Conservation (phyloP, 2,329 filamentous ascomycete species). For the Colletotrichum sp. region DNA sequence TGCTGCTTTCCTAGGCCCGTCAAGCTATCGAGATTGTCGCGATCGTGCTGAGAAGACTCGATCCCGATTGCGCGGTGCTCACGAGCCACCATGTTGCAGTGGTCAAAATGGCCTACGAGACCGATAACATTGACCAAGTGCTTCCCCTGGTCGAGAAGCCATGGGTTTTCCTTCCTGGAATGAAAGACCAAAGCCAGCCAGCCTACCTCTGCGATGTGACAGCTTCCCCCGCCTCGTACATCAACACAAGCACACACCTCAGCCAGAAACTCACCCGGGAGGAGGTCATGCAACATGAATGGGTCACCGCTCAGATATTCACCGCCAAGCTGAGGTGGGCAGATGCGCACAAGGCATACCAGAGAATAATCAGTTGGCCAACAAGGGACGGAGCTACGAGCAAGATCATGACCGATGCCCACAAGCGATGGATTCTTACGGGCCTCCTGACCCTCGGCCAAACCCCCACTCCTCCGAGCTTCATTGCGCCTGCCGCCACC, state of each 20-base stretch:
- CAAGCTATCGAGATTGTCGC: constrained; percentile 51
- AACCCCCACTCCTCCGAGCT: constrained; percentile 58
- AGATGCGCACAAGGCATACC: constrained; percentile 66
- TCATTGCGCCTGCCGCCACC: constrained; percentile 56
- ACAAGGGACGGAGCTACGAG: constrained; percentile 66
- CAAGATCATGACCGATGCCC: constrained; percentile 84
- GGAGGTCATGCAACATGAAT: constrained; percentile 70
- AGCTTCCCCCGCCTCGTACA: constrained; percentile 58
- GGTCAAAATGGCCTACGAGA: constrained; percentile 62
- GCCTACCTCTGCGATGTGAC: constrained; percentile 50
- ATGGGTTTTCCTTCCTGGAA: constrained; percentile 69
- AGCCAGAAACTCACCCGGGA: constrained; percentile 56
- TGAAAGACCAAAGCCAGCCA: constrained; percentile 37
- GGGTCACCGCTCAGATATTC: constrained; percentile 69
- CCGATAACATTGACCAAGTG: constrained; percentile 56
- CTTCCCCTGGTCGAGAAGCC: constrained; percentile 68
- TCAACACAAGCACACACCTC: constrained; percentile 64
- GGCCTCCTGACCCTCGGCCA: constrained; percentile 74
- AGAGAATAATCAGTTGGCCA: constrained; percentile 72
- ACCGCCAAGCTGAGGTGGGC: constrained; percentile 66
- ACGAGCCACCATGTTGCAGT: constrained; percentile 68
- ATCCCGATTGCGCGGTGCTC: constrained; percentile 70
- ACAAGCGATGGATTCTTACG: constrained; percentile 89
- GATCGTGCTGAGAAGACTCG: constrained; percentile 66
- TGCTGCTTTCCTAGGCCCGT: constrained; percentile 40